Conservation (phyloP, 495 filamentous ascomycete genomes). For the Penicillium lagena region DNA sequence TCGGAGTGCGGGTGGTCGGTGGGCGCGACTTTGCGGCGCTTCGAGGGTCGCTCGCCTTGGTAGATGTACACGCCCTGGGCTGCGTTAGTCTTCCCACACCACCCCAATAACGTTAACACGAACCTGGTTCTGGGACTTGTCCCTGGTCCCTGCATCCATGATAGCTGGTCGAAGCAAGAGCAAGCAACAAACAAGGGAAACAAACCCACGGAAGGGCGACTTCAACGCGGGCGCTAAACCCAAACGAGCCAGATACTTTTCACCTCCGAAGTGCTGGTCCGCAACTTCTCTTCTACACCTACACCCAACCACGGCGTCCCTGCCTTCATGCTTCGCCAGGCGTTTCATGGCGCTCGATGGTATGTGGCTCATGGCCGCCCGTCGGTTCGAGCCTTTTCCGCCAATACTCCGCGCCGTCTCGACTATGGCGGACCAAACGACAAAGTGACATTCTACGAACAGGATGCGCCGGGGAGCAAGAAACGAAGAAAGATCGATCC, state of each 20-base stretch:
- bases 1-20: constrained; percentile 11
- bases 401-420: constrained; percentile 25
- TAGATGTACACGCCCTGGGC: constrained; percentile 67
- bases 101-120: background rate
- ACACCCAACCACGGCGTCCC: constrained; percentile 19
- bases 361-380: constrained; percentile 31
- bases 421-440: constrained; percentile 36
- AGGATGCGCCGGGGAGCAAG: constrained; percentile 27
- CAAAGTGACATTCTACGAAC: constrained; percentile 40
- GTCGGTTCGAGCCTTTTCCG: constrained; percentile 27
- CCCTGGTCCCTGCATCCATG: constrained; percentile 17
- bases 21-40: constrained; percentile 52
- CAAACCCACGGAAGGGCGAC: constrained; percentile 6
- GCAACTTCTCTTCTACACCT: constrained; percentile 3
- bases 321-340: constrained; percentile 43
- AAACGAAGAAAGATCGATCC: constrained; percentile 36
- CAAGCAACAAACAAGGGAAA: too few species aligned
- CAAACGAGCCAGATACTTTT: constrained; percentile 18
- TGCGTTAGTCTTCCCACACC: constrained; percentile 4
- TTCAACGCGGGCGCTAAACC: constrained; percentile 28
- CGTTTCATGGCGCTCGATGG: constrained; percentile 40
- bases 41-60: constrained; percentile 51
- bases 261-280: constrained; percentile 3
- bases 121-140: constrained; percentile 46
- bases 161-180: constrained; percentile 3